phyloP scores from a whole-genome alignment of 2,329 filamentous ascomycete species.

The Penicillium verrucosum region DNA sequence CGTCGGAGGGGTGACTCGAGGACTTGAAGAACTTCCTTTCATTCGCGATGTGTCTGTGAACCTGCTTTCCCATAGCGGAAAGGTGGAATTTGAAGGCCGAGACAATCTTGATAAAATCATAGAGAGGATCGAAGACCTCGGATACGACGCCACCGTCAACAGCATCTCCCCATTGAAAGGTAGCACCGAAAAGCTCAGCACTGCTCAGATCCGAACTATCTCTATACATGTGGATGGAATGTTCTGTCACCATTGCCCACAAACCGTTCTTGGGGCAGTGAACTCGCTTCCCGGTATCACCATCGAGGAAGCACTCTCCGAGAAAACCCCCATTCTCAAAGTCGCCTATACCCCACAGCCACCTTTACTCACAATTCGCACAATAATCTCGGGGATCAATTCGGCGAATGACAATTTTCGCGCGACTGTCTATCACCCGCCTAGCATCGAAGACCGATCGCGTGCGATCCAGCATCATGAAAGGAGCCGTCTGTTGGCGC shows the following conservation, averaged over 20 bases:
- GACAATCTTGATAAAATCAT: slow-evolving; percentile 46
- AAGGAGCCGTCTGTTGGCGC: slow-evolving; percentile 63
- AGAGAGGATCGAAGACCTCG: slow-evolving; percentile 55
- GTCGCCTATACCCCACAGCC: slow-evolving; percentile 67
- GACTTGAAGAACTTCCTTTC: slow-evolving; percentile 46
- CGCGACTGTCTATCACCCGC: slow-evolving; percentile 71
- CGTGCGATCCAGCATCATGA: slow-evolving; percentile 68
- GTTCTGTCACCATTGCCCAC: slow-evolving; percentile 70
- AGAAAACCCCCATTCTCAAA: slow-evolving; percentile 64
- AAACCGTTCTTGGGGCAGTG: slow-evolving; percentile 38
- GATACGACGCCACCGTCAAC: slow-evolving; percentile 63
- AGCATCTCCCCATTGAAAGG: slow-evolving; percentile 33
- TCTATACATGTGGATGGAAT: slow-evolving; percentile 68
- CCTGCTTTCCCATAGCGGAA: slow-evolving; percentile 50
- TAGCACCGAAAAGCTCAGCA: slow-evolving; percentile 30
- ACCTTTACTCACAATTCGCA: slow-evolving; percentile 70
- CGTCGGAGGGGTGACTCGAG: slow-evolving; percentile 48
- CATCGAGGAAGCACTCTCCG: slow-evolving; percentile 48
- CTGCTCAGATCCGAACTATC: slow-evolving; percentile 51
- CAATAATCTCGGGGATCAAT: slow-evolving; percentile 66
- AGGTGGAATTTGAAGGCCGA: slow-evolving; percentile 48
- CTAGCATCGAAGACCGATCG: slow-evolving; percentile 78
- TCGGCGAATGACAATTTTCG: slow-evolving; percentile 63
- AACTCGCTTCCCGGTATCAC: slow-evolving; percentile 49
- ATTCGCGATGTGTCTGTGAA: slow-evolving; percentile 50